Evolutionary conservation across 805 yeast species (phyloP), one percentile per base, ranked within the genome.

Genomic region (Saturnispora bothae): DNA sequence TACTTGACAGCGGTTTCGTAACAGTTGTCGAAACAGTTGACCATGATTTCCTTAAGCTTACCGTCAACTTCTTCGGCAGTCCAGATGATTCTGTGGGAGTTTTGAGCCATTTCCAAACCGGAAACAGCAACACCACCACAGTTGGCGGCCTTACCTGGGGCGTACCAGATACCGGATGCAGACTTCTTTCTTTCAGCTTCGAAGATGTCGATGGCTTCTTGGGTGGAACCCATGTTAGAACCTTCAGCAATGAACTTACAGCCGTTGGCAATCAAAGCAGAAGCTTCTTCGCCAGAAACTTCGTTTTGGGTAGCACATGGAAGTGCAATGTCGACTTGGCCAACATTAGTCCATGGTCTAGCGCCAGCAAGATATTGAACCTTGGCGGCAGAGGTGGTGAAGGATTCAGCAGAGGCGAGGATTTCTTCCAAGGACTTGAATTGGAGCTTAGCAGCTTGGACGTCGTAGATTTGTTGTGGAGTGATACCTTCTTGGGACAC

Each of bases 121-220:
- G 96, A 85, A 42, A 88, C 96, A 43, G 96, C 95, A 54, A 89
- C 98, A 78, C 98, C 98, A 70, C 97, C 98, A 70, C 94, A 82
- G 78, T 89, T 89, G 57, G 96, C 89, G 53, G 96, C 96, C 77
- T 89, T 89, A 68, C 96, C 97, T 61, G 96, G 96, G 56, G 95
- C 97, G 69, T 88, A 89, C 98, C 98, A 89, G 66, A 86, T 83
- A 45, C 76, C 68, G 31, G 61, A 33, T 15, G 59, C 27, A 36
- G 66, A 58, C 50, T 63, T 58, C 48, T 64, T 49, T 71, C 89
- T 77, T 63, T 72, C 76, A 54, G 81, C 83, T 76, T 89, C 98
- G 55, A 88, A 89, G 46, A 83, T 86, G 51, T 80, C 85, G 52
- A 89, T 85, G 52, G 98, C 98, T 64, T 89, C 97, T 67, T 83